phyloP scores from a whole-genome alignment of 805 yeast species.

The Teunomyces barrocoloradensis region DNA sequence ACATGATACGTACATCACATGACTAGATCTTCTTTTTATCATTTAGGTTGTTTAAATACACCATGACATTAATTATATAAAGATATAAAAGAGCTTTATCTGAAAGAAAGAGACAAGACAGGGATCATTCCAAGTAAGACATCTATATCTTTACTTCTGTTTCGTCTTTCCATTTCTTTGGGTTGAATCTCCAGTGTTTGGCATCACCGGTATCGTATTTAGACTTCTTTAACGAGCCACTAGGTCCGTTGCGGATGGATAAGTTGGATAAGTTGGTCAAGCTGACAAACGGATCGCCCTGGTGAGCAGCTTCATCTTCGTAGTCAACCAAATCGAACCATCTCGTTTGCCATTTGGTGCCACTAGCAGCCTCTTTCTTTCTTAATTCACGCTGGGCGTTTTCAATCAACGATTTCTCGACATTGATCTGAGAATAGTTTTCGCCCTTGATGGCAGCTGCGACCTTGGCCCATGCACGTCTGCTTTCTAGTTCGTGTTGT shows the following conservation, averaged over 20 bases:
- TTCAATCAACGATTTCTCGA: constrained; percentile 76
- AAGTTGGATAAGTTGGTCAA: constrained; percentile 48
- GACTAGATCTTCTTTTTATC: background rate
- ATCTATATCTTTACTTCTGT: constrained; percentile 44
- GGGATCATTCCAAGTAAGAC: background rate
- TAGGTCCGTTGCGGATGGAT: constrained; percentile 63
- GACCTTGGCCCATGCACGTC: constrained; percentile 87
- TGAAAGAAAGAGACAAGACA: background rate
- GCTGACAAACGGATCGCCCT: constrained; percentile 31
- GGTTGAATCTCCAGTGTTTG: constrained; percentile 70
- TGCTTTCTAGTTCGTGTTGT: constrained; percentile 78
- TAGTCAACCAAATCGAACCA: constrained; percentile 63
- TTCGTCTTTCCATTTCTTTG: constrained; percentile 56
- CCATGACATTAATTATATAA: background rate
- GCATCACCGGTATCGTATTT: constrained; percentile 52
- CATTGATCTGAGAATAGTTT: constrained; percentile 71
- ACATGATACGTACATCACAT: background rate
- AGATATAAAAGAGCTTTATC: background rate
- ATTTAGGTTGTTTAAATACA: no score
- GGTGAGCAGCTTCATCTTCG: constrained; percentile 11
- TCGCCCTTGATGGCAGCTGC: constrained; percentile 81
- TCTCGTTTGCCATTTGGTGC: constrained; percentile 69
- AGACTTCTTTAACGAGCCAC: constrained; percentile 57
- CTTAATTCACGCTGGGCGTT: constrained; percentile 82
- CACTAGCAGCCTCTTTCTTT: constrained; percentile 64